Evolutionary conservation across 768 basidiomycete species (phyloP).

Genomic region (Psilocybe sp.): DNA sequence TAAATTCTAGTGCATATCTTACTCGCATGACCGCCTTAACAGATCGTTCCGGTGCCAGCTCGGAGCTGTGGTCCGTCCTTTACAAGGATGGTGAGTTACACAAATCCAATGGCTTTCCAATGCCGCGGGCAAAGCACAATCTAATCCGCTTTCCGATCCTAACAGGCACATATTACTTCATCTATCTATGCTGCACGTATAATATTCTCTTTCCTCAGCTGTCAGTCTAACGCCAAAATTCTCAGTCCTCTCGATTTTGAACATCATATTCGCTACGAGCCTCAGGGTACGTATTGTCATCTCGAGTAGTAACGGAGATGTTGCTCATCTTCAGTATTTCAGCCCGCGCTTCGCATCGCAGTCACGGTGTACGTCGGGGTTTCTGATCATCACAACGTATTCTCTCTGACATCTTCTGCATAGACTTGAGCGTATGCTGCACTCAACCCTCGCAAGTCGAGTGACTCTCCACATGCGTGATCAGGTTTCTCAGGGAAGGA

Average conservation of each 20-base stretch:
- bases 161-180: slow-evolving; percentile 8
- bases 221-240: not conserved
- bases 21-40: not conserved
- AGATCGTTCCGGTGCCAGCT: slow-evolving; percentile 3
- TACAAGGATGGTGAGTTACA: slow-evolving; percentile 8
- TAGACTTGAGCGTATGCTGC: slow-evolving; percentile 9
- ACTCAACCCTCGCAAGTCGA: slow-evolving; percentile 9
- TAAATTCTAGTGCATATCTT: not conserved
- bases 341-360: slow-evolving; percentile 9
- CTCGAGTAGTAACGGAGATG: not conserved
- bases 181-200: slow-evolving; percentile 8
- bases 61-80: slow-evolving; percentile 3
- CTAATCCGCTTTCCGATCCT: not conserved
- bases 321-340: not conserved
- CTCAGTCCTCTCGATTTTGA: slow-evolving; percentile 7
- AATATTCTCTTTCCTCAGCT: not conserved
- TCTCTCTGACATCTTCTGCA: not conserved
- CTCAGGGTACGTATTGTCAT: not conserved
- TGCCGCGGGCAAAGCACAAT: not conserved
- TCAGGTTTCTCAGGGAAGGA: not conserved
- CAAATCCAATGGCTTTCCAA: not conserved
- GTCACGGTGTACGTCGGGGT: slow-evolving; percentile 1
- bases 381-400: not conserved
- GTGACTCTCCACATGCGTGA: slow-evolving; percentile 13
- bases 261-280: slow-evolving; percentile 6